Evolutionary conservation across 163 green algal species (phyloP), one percentile per base, ranked within the genome.

Genomic region (Scenedesmus sp.): DNA sequence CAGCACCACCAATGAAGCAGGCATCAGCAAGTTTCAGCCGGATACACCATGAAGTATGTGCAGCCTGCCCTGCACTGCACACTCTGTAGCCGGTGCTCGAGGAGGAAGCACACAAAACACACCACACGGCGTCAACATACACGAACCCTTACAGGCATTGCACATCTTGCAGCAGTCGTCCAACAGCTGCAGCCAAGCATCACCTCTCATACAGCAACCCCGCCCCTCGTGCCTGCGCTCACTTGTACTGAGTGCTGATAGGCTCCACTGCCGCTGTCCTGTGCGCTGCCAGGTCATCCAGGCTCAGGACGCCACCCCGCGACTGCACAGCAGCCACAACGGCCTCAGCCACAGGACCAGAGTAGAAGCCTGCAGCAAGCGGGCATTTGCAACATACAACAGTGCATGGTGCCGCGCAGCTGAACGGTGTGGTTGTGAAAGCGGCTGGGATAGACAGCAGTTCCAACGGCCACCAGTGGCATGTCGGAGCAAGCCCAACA

Each of bases 361-460:
- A 88, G 94, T 98, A 98, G 88, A 98, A 97, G 15, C 94, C 96
- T 96, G 92, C 49, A 68, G 22, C n/a, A 43, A 35, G 24, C 7
- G 43, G 18, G 10, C 6, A 33, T 16, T 35, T 16, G 82, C 42
- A 30, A 40, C 30, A 37, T 10, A n/a, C 56, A 70, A 20, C 56
- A 70, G 56, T 6, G 51, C 12, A 15, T 22, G 56, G 2, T 22
- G 9, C 20, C 2, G n/a, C 56, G 56, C 56, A 70, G 56, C 20
- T n/a, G 56, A 70, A 22, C 56, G n/a, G n/a, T n/a, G n/a, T n/a
- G n/a, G n/a, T n/a, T n/a, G n/a, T n/a, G n/a, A n/a, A n/a, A n/a
- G n/a, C n/a, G n/a, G n/a, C n/a, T n/a, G n/a, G n/a, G n/a, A n/a
- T n/a, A n/a, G n/a, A n/a, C n/a, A n/a, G n/a, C n/a, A n/a, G n/a